Percentiles rank a stretch among this genome's conserved stretches.
phyloP scores from a whole-genome alignment of 2,329 filamentous ascomycete genomes.

The Fusarium chuoi region DNA sequence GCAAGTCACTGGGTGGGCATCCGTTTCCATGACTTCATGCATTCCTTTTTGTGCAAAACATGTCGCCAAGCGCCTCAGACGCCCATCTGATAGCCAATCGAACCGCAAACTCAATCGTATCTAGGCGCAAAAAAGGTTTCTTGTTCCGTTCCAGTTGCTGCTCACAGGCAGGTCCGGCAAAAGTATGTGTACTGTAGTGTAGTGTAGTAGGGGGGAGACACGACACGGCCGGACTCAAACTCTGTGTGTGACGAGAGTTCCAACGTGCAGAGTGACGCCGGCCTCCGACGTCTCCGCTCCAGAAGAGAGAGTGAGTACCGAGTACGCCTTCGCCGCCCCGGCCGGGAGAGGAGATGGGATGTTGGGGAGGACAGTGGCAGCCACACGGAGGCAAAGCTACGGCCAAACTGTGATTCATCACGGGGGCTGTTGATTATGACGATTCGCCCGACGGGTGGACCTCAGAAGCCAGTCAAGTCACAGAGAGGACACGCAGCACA shows the following conservation, averaged over 20 bases:
- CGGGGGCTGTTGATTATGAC: constrained; percentile 41
- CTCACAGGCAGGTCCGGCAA: constrained; percentile 26
- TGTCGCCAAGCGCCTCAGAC: constrained; percentile 41
- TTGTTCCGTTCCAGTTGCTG: constrained; percentile 42
- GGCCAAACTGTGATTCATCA: constrained; percentile 39
- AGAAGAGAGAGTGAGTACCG: background rate
- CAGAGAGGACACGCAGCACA: constrained; percentile 38
- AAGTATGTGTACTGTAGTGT: background rate
- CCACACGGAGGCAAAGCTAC: constrained; percentile 39
- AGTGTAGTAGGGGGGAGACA: constrained; percentile 3
- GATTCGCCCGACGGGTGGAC: constrained; percentile 41
- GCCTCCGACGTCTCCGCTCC: constrained; percentile 23
- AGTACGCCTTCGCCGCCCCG: constrained; percentile 17
- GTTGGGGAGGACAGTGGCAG: background rate
- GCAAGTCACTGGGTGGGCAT: constrained; percentile 1
- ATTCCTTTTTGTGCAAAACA: constrained; percentile 48
- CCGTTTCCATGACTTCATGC: constrained; percentile 50
- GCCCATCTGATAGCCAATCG: constrained; percentile 37
- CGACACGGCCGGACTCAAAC: constrained; percentile 33
- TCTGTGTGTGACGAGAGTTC: constrained; percentile 26
- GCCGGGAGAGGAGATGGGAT: constrained; percentile 10
- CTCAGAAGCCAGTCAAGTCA: constrained; percentile 27
- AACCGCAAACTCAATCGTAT: constrained; percentile 21
- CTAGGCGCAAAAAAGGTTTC: constrained; percentile 38
- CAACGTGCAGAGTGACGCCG: constrained; percentile 19